These are phyloP conservation scores for Populus alba DNA, from an alignment of 345 rosid genomes.

Conservation along the genomic window DNA sequence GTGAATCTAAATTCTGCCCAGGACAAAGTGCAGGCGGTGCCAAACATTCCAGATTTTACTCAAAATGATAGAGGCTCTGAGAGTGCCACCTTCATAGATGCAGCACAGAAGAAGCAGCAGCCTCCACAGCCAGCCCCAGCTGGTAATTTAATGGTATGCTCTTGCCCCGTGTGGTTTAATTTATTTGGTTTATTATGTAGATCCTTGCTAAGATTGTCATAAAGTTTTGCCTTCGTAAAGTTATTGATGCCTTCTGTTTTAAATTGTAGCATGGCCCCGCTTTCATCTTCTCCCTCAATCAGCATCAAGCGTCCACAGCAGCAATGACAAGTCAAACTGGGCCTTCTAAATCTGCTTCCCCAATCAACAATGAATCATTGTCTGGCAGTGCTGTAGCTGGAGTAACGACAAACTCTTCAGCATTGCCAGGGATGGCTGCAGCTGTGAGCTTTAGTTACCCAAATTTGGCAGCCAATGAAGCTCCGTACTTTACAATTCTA, in stretches of 20 bases:
- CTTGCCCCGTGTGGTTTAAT: background rate
- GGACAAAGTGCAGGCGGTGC: slow-evolving; percentile 25
- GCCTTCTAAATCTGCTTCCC: slow-evolving; percentile 29
- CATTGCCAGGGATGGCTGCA: slow-evolving; percentile 24
- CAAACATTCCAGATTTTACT: slow-evolving; percentile 14
- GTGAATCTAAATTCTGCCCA: slow-evolving; percentile 33
- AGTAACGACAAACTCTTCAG: slow-evolving; percentile 16
- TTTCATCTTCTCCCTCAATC: slow-evolving; percentile 45
- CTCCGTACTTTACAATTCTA: slow-evolving; percentile 44
- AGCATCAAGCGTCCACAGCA: slow-evolving; percentile 33
- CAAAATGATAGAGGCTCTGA: slow-evolving; percentile 38
- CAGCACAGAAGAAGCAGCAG: slow-evolving; percentile 4
- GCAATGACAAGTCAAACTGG: slow-evolving; percentile 25
- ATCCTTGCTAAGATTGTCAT: background rate
- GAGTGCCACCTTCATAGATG: slow-evolving; percentile 8
- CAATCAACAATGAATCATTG: slow-evolving; percentile 27
- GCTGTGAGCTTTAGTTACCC: slow-evolving; percentile 45
- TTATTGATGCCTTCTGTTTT: background rate
- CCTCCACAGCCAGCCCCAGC: slow-evolving; percentile 32
- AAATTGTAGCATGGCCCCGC: slow-evolving; percentile 46
- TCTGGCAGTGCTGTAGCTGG: slow-evolving; percentile 27
- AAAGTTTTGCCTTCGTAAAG: background rate
- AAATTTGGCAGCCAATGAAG: slow-evolving; percentile 39
- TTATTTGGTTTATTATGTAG: background rate
- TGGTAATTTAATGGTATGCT: slow-evolving; percentile 45